Evolutionary conservation across 2,329 filamentous ascomycete species (phyloP).

Genomic region (Xylaria sp.): DNA sequence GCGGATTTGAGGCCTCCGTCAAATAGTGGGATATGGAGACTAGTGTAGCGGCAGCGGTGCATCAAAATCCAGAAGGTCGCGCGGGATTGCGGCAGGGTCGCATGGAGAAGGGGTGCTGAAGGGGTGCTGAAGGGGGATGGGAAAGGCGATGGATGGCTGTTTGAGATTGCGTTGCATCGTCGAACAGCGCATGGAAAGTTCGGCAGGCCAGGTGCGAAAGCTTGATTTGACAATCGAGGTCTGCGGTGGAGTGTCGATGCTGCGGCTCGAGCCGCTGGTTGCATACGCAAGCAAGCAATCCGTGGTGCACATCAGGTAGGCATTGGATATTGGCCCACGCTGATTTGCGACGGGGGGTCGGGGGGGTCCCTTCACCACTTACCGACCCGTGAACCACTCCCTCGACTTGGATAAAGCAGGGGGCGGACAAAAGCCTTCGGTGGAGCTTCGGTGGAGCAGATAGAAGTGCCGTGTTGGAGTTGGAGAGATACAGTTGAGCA

Average conservation of each 20-base stretch:
- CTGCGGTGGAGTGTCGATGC: slow-evolving; percentile 28
- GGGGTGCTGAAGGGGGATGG: slow-evolving; percentile 14
- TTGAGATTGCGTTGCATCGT: slow-evolving; percentile 38
- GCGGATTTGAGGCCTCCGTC: slow-evolving; percentile 28
- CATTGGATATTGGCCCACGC: neutral
- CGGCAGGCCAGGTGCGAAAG: slow-evolving; percentile 36
- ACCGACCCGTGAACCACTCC: neutral
- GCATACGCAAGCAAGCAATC: slow-evolving; percentile 34
- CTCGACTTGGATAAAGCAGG: slow-evolving; percentile 21
- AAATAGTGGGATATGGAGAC: slow-evolving; percentile 18
- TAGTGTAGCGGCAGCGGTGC: slow-evolving; percentile 18
- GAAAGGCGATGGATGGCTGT: slow-evolving; percentile 32
- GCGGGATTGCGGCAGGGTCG: slow-evolving; percentile 21
- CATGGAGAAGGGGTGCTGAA: slow-evolving; percentile 20
- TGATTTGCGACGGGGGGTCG: slow-evolving; percentile 18
- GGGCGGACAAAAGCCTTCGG: slow-evolving; percentile 10
- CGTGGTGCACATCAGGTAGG: slow-evolving; percentile 9
- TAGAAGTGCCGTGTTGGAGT: slow-evolving; percentile 34
- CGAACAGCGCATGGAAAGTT: slow-evolving; percentile 38
- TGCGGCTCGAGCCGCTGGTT: slow-evolving; percentile 42
- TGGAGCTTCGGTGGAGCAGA: slow-evolving; percentile 33
- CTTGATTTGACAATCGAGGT: slow-evolving; percentile 40
- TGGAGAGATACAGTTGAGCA: slow-evolving; percentile 26
- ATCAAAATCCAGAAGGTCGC: slow-evolving; percentile 33
- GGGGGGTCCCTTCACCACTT: slow-evolving; percentile 11